Base-by-base conservation (phyloP, 441 rosid species). In the Gossypium schwendimanii region DNA sequence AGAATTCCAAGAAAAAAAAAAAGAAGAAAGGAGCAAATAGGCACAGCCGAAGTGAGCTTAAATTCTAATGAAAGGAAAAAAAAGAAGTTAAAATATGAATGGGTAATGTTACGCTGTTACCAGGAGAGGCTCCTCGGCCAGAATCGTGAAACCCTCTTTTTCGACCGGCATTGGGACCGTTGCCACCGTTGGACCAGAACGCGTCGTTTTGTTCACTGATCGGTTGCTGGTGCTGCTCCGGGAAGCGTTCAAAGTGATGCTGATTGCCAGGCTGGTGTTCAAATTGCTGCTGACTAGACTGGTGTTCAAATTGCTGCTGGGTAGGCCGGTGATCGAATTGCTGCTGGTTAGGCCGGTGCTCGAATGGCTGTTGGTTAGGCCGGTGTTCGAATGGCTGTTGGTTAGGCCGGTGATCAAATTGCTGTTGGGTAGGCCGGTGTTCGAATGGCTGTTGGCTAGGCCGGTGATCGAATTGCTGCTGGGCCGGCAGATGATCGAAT, bases 61-160 rank as follows among this genome's bases (percentile, higher is more conserved):
- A 1, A 9, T 21, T 54, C 12, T 26, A n/a, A 58, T 28, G 20
- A 47, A 64, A 62, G 61, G 10, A 36, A 33, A 14, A 57, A 1
- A 4, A 31, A 23, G 26, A 12, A 26, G 15, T 8, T 4, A 33
- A 44, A 15, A 6, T 39, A 69, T 28, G 64, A 36, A 44, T 9
- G 20, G 63, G 8, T 57, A 50, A 47, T 5, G 15, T 59, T 28
- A 64, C 4, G 47, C 36, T 18, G 50, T 17, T 39, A 82, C 85
- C 87, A 68, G 77, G 73, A 67, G 75, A 50, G 71, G 73, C 15
- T 72, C 78, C 81, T 3, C 77, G 78, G 68, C 78, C 79, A 21
- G 84, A 67, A 49, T 63, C 69, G 63, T 45, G 78, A 72, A 84
- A 80, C 2, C 83, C 80, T 84, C 96, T 76, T 84, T 86, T 91